These are phyloP conservation scores for Abelmoschus esculentus DNA, from an alignment of 345 rosid species.

Conservation along the genomic window DNA sequence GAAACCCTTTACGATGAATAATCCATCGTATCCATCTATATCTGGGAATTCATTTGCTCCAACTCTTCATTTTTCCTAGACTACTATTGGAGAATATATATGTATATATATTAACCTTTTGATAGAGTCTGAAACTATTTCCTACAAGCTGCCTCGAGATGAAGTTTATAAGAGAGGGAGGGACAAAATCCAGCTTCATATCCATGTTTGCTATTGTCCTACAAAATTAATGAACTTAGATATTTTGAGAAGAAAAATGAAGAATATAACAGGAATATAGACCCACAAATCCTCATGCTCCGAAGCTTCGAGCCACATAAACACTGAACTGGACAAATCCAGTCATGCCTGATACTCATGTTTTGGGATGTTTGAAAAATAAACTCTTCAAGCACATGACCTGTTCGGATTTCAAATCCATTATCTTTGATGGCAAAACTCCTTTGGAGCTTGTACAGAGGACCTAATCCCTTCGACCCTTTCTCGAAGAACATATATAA, in stretches of 20 bases:
- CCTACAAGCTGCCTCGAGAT: slow-evolving; percentile 86
- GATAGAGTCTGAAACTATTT: slow-evolving; percentile 79
- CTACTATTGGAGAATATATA: neutral
- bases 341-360: neutral
- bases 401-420: neutral
- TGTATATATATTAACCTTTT: slow-evolving; percentile 47
- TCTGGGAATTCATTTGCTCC: neutral
- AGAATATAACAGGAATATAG: neutral
- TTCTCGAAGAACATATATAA: neutral
- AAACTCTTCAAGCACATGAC: slow-evolving; percentile 1
- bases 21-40: neutral
- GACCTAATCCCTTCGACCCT: neutral
- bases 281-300: neutral
- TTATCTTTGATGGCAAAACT: neutral
- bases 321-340: neutral
- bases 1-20: neutral
- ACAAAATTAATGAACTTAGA: slow-evolving; percentile 20
- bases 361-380: neutral
- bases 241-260: neutral
- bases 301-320: neutral
- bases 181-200: slow-evolving; percentile 84
- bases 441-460: neutral
- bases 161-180: slow-evolving; percentile 83
- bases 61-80: neutral
- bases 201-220: slow-evolving; percentile 82